Evolutionary conservation across 1,284 basidiomycete genomes (phyloP), one percentile per base, ranked within the genome.

Genomic region (Thecaphora thlaspeos): DNA sequence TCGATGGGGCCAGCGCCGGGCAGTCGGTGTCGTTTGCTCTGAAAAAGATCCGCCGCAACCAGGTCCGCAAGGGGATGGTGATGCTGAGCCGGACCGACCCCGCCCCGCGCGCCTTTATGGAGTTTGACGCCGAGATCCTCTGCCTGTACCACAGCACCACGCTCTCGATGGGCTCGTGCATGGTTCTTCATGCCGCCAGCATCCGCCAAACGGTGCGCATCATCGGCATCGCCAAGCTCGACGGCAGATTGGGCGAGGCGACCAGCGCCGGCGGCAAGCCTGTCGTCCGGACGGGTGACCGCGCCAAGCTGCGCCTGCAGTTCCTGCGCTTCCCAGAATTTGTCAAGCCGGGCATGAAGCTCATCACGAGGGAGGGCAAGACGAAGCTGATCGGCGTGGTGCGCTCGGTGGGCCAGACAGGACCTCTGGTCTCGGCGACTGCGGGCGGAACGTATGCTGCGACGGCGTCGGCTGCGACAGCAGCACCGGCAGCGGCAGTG

Each of bases 21-120:
- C 94, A 99, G 80, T 91, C 89, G 51, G 92, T 97, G 10, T 90
- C 90, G 22, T 83, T 96, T 51, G 95, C 93, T 4, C 80, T 99
- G 23, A 99, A 98, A 82, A 84, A 91, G 46, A 87, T 95, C 57
- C 84, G 88, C 46, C 81, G 90, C 47, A 84, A 86, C 8, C 86
- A 87, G 41, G 87, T 97, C 9, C 83, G 95, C 53, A 98, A 97
- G 80, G 93, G 91, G 42, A 71, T 68, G 71, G 79, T 82, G 85
- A 88, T 87, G 85, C 82, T 78, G 75, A 52, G 61, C 11, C 48
- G 61, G 21, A 56, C 55, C 38, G 59, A 71, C 0, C 32, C 46
- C 2, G 45, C 71, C 17, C 73, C 74, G 5, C 57, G 62, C 45
- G 71, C 63, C 21, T 51, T 56, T 23, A 63, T 72, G 52, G 68